Conservation (phyloP, 1,284 basidiomycete species). For the Tetrapyrgos nigripes region DNA sequence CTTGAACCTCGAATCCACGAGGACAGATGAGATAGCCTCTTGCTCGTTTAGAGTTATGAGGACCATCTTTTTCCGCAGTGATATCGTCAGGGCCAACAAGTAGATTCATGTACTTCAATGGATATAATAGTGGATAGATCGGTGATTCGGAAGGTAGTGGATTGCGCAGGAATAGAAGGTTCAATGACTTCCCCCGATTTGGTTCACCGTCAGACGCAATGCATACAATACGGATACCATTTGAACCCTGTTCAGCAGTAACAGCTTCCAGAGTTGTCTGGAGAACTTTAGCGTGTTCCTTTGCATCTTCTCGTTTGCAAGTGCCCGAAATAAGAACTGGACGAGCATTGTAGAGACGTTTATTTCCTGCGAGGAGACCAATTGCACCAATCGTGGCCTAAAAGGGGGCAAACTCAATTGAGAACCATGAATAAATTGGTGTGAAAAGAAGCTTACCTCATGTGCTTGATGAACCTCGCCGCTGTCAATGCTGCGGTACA, state of each 20-base stretch:
- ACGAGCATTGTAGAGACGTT: too few relatives aligned
- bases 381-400: slow-evolving; percentile 37
- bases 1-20: slow-evolving; percentile 29
- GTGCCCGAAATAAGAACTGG: slow-evolving; percentile 35
- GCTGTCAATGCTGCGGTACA: slow-evolving; percentile 27
- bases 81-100: slow-evolving; percentile 40
- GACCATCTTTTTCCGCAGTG: slow-evolving; percentile 39
- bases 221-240: background rate
- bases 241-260: too few relatives aligned
- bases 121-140: slow-evolving; percentile 25
- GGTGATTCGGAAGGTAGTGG: background rate
- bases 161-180: background rate
- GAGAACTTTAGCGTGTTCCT: slow-evolving; percentile 29
- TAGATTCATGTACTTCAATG: slow-evolving; percentile 33
- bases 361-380: too few relatives aligned
- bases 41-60: slow-evolving; percentile 40
- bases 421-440: background rate
- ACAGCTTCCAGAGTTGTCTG: slow-evolving; percentile 24
- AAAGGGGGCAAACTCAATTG: background rate
- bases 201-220: too few relatives aligned
- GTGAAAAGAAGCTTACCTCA: slow-evolving; percentile 28
- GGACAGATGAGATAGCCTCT: slow-evolving; percentile 34
- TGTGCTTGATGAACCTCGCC: slow-evolving; percentile 32
- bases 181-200: background rate
- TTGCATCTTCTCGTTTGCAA: slow-evolving; percentile 35